These are phyloP conservation scores for Tylopilus felleus DNA, from an alignment of 768 basidiomycete genomes.

Conservation along the genomic window DNA sequence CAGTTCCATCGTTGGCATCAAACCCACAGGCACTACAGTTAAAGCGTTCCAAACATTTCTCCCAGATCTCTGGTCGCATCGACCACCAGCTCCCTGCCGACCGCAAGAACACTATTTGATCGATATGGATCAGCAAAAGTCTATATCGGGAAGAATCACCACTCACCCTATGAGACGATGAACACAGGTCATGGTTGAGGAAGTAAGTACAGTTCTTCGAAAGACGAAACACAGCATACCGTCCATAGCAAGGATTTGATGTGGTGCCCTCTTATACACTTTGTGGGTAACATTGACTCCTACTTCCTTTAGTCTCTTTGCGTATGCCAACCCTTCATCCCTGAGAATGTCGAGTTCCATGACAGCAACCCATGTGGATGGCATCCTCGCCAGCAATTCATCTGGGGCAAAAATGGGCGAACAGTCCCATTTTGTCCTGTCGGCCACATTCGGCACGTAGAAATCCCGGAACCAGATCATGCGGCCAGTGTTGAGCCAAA, in stretches of 20 bases:
- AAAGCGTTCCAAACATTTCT: conserved; percentile 28
- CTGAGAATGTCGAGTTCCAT: conserved; percentile 67
- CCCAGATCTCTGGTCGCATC: conserved; percentile 37
- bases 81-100: conserved; percentile 37
- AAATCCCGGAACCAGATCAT: conserved; percentile 75
- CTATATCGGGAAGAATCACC: not conserved
- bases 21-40: not conserved
- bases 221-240: conserved; percentile 37
- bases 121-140: conserved; percentile 14
- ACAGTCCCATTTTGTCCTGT: conserved; percentile 64
- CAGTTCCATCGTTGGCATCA: not conserved
- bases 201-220: not conserved
- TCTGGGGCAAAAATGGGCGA: conserved; percentile 69
- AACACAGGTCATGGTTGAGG: not conserved
- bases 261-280: conserved; percentile 62
- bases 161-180: conserved; percentile 22
- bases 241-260: conserved; percentile 75
- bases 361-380: conserved; percentile 63
- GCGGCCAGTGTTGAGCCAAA: conserved; percentile 57
- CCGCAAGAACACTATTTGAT: conserved; percentile 33
- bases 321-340: conserved; percentile 67
- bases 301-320: conserved; percentile 48
- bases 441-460: conserved; percentile 61
- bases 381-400: conserved; percentile 48
- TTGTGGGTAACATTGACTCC: conserved; percentile 55